Conservation (phyloP, 192 early-diverging fungal genomes). For the Gryganskiella cystojenkinii region DNA sequence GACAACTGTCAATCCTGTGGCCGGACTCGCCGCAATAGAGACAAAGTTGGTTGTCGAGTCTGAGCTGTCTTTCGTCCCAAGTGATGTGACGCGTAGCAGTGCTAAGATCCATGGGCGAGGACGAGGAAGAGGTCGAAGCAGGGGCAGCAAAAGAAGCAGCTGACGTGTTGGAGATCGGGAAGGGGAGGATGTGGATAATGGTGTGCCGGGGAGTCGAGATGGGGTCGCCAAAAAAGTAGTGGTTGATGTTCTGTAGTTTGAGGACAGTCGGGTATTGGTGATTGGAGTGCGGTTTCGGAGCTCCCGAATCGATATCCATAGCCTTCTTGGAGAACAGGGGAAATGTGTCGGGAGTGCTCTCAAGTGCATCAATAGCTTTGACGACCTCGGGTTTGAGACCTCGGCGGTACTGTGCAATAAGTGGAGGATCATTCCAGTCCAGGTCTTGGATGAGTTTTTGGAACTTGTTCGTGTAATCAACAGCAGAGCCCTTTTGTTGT, state of each 20-base stretch:
- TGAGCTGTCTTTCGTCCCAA: not conserved
- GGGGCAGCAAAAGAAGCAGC: not conserved
- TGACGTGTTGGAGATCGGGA: not conserved
- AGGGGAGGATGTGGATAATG: not conserved
- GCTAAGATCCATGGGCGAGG: slow-evolving; percentile 5
- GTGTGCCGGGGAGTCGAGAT: no score
- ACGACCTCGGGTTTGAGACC: not conserved
- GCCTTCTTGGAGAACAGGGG: not conserved
- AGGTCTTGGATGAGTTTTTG: not conserved
- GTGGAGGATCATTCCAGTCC: slow-evolving; percentile 13
- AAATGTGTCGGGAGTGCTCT: not conserved
- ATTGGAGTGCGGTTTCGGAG: no score
- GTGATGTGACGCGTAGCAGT: not conserved
- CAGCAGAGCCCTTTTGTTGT: slow-evolving; percentile 6
- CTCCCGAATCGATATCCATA: slow-evolving; percentile 1
- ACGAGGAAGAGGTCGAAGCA: not conserved
- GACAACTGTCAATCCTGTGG: not conserved
- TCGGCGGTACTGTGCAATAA: slow-evolving; percentile 3
- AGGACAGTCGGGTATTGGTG: no score
- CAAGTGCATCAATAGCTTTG: not conserved
- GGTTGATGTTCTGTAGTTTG: no score
- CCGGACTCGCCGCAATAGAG: not conserved
- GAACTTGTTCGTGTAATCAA: slow-evolving; percentile 21
- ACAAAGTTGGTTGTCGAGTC: not conserved
- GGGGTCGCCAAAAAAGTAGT: no score